Base-by-base conservation (phyloP, 495 filamentous ascomycete genomes). In the Podospora sp. region DNA sequence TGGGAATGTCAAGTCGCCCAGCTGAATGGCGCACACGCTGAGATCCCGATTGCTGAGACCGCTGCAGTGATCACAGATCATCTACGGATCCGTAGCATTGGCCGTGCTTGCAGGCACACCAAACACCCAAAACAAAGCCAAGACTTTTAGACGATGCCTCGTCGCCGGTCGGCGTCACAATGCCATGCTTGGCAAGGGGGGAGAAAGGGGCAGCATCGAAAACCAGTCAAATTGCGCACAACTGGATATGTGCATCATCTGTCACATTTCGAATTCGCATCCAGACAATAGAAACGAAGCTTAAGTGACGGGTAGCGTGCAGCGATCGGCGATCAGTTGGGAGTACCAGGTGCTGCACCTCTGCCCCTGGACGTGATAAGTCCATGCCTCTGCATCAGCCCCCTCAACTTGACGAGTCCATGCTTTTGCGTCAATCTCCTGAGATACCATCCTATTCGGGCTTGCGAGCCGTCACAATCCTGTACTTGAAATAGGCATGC, bases 401-500 rank as follows among this genome's bases (percentile, higher is more conserved):
- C n/a, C n/a, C n/a, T n/a, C n/a, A n/a, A n/a, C n/a, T n/a, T n/a
- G n/a, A n/a, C n/a, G n/a, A n/a, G n/a, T n/a, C n/a, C n/a, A n/a
- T n/a, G n/a, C n/a, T n/a, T n/a, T n/a, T n/a, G n/a, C n/a, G n/a
- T n/a, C n/a, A n/a, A n/a, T n/a, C n/a, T n/a, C n/a, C n/a, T n/a
- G n/a, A n/a, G n/a, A n/a, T n/a, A n/a, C n/a, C n/a, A n/a, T 2
- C 40, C 40, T 46, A 46, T 18, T 46, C 40, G 40, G 40, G 40
- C 40, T 46, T 46, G 5, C 40, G 40, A 12, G 40, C 40, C 5
- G 40, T 46, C 40, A 46, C 40, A 46, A 46, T 46, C 12, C 40
- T 46, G 40, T 46, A 46, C 14, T 14, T 6, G 40, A 46, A 46
- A 11, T 46, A 49, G 3, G 52, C 14, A 46, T 74, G 72, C 12